Conservation (phyloP, 495 filamentous ascomycete species). For the Daldinia childiae region DNA sequence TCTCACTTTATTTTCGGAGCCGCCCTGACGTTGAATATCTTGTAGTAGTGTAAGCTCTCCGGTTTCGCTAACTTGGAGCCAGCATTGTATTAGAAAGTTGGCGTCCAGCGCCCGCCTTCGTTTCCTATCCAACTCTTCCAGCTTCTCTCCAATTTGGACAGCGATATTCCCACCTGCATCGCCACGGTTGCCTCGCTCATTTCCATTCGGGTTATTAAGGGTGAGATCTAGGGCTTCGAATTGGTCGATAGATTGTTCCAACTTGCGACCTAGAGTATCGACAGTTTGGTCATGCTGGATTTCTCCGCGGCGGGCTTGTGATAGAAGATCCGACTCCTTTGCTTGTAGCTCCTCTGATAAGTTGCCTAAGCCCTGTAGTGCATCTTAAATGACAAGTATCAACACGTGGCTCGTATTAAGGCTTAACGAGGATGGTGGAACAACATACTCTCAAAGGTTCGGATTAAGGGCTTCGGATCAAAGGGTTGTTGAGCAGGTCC, state of each 20-base stretch:
- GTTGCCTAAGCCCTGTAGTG: slow-evolving; percentile 77
- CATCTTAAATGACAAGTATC: slow-evolving; percentile 52
- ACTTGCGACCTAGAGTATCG: slow-evolving; percentile 81
- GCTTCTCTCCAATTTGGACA: slow-evolving; percentile 90
- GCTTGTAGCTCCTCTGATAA: slow-evolving; percentile 87
- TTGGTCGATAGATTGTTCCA: slow-evolving; percentile 88
- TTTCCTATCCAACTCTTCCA: slow-evolving; percentile 95
- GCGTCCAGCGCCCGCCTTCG: slow-evolving; percentile 89
- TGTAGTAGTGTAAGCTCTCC: slow-evolving; percentile 83
- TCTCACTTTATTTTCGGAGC: slow-evolving; percentile 84
- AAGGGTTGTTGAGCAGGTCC: slow-evolving; percentile 76
- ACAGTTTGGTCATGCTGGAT: slow-evolving; percentile 89
- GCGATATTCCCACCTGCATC: slow-evolving; percentile 82
- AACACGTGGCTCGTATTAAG: slow-evolving; percentile 23
- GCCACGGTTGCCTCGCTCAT: slow-evolving; percentile 58
- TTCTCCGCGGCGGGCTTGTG: slow-evolving; percentile 89
- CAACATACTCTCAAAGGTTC: slow-evolving; percentile 83
- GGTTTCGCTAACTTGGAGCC: slow-evolving; percentile 88
- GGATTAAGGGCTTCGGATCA: slow-evolving; percentile 96
- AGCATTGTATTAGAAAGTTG: slow-evolving; percentile 94
- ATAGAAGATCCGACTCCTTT: slow-evolving; percentile 88
- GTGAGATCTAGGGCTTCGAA: slow-evolving; percentile 89
- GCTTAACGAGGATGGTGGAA: background rate
- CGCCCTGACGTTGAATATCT: slow-evolving; percentile 79
- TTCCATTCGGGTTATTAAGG: slow-evolving; percentile 64